phyloP scores from a whole-genome alignment of 2,329 filamentous ascomycete genomes.

The Epichloe coenophiala region DNA sequence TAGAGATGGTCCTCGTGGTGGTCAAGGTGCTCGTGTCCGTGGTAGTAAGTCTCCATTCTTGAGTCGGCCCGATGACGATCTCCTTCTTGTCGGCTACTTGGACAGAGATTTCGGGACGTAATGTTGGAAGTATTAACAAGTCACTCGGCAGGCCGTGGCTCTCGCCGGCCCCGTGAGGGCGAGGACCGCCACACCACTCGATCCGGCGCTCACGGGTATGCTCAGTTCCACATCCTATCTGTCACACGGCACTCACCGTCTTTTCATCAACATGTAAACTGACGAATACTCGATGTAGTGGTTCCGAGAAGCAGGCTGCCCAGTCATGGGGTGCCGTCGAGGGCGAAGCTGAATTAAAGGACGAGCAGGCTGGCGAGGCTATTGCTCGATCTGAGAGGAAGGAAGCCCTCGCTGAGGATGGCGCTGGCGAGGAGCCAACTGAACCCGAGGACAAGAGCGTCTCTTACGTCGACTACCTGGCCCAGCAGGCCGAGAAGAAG shows the following conservation, averaged over 20 bases:
- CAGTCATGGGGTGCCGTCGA: constrained; percentile 80
- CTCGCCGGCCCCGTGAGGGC: constrained; percentile 35
- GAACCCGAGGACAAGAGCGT: constrained; percentile 78
- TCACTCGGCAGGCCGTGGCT: constrained; percentile 33
- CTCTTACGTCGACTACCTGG: constrained; percentile 81
- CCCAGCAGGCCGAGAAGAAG: constrained; percentile 61
- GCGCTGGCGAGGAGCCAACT: constrained; percentile 30
- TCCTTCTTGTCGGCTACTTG: not conserved
- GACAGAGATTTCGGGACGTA: not conserved
- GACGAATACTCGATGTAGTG: constrained; percentile 31
- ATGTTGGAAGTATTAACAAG: not conserved
- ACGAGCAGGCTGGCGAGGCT: constrained; percentile 81
- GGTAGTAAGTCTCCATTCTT: constrained; percentile 32
- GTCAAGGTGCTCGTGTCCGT: constrained; percentile 48
- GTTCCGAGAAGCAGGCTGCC: constrained; percentile 74
- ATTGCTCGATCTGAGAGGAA: constrained; percentile 79
- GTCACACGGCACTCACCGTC: not conserved
- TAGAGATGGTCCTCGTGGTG: constrained; percentile 43
- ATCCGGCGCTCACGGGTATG: constrained; percentile 31
- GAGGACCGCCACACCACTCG: constrained; percentile 43
- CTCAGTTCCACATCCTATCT: constrained; percentile 1
- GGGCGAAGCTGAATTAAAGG: constrained; percentile 72
- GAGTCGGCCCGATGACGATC: no score
- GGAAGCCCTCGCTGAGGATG: constrained; percentile 44
- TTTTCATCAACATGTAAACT: not conserved